These are phyloP conservation scores for Moniliophthora roreri DNA, from an alignment of 1,284 basidiomycete species.

Conservation along the genomic window DNA sequence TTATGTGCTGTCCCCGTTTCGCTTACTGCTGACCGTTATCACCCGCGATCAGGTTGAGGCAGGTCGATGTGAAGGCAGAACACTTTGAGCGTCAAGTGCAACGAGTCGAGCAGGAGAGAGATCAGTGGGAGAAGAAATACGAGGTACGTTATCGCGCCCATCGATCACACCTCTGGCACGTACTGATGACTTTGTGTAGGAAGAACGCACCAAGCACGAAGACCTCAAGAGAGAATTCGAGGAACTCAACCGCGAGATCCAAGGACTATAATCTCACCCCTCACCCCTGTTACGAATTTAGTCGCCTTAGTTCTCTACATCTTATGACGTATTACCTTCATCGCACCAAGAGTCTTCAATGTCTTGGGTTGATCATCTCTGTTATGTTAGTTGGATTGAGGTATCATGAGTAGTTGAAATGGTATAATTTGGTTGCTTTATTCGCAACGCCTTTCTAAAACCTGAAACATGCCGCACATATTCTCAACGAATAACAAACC, in stretches of 20 bases:
- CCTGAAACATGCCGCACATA: no score
- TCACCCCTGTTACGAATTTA: slow-evolving; percentile 4
- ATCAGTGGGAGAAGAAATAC: slow-evolving; percentile 93
- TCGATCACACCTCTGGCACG: slow-evolving; percentile 6
- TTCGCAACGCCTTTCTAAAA: no score
- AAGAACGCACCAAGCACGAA: slow-evolving; percentile 73
- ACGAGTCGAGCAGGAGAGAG: slow-evolving; percentile 89
- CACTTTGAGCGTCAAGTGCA: slow-evolving; percentile 95
- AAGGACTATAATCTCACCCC: slow-evolving; percentile 59
- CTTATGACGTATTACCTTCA: not conserved
- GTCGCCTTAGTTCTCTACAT: not conserved
- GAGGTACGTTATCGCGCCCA: slow-evolving; percentile 58
- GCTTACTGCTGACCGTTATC: slow-evolving; percentile 19
- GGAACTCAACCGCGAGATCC: slow-evolving; percentile 84
- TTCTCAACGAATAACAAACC: no score
- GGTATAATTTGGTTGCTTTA: no score
- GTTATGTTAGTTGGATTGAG: slow-evolving; percentile 3
- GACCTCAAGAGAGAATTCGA: slow-evolving; percentile 84
- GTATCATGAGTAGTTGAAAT: not conserved
- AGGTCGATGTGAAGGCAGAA: slow-evolving; percentile 98
- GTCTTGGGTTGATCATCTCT: slow-evolving; percentile 1
- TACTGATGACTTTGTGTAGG: slow-evolving; percentile 47
- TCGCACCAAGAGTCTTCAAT: not conserved
- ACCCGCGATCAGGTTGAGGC: slow-evolving; percentile 70
- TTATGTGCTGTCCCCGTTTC: slow-evolving; percentile 5